A percentile compares a stretch with the other conserved stretches of the same genome.
These are phyloP conservation scores for Phaseolus coccineus DNA, from an alignment of 331 rosid species.

Conservation along the genomic window DNA sequence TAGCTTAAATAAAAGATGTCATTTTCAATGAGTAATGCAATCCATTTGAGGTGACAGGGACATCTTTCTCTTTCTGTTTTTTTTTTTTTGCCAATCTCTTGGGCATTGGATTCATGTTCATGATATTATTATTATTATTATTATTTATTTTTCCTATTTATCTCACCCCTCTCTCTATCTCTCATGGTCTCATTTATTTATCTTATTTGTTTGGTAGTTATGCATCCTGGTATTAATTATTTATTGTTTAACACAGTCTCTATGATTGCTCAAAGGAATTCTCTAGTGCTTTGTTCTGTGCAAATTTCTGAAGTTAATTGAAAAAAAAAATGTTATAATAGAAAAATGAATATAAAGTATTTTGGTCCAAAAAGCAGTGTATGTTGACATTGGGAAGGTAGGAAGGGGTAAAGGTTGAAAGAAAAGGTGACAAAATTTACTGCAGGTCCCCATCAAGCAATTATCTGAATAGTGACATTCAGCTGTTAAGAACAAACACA, in stretches of 20 bases:
- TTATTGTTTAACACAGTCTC: neutral
- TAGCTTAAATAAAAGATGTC: neutral
- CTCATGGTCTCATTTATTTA: slow-evolving; percentile 41
- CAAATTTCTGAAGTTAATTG: neutral
- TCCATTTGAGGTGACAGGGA: slow-evolving; percentile 56
- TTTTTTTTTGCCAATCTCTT: slow-evolving; percentile 12
- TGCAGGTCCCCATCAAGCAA: slow-evolving; percentile 17
- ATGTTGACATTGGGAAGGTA: neutral
- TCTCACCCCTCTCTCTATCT: neutral
- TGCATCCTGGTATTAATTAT: slow-evolving; percentile 20
- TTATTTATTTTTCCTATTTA: neutral
- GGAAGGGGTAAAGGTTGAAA: neutral
- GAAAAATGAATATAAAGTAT: no score
- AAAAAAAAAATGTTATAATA: no score
- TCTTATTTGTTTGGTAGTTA: slow-evolving; percentile 44
- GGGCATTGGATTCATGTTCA: slow-evolving; percentile 1
- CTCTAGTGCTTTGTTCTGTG: neutral
- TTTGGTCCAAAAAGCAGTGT: neutral
- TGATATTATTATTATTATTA: neutral
- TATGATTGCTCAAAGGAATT: slow-evolving; percentile 27
- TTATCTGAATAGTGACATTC: slow-evolving; percentile 38
- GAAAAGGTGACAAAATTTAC: slow-evolving; percentile 27
- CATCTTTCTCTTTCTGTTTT: slow-evolving; percentile 42
- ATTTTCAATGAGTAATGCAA: slow-evolving; percentile 42
- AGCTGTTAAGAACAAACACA: slow-evolving; percentile 1